Conservation (phyloP, 2,329 filamentous ascomycete genomes). For the Tolypocladium album region DNA sequence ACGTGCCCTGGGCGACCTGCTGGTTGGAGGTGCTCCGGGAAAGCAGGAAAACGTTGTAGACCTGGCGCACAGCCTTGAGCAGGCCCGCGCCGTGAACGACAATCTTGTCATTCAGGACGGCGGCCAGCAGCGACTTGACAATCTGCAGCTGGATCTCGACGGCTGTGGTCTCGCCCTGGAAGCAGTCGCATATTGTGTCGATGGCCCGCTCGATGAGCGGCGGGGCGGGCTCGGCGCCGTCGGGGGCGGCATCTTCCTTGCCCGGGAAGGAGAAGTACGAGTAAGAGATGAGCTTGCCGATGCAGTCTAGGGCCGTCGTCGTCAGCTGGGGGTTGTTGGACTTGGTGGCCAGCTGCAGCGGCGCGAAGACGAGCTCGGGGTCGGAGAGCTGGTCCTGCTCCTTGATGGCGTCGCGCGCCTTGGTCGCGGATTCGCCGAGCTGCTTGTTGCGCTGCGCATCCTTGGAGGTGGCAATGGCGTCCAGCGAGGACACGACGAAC, state of each 20-base stretch:
- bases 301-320: conserved; percentile 89
- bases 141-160: conserved; percentile 94
- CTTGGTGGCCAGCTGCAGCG: conserved; percentile 81
- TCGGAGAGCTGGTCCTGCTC: conserved; percentile 75
- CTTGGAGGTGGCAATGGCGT: conserved; percentile 83
- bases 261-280: conserved; percentile 83
- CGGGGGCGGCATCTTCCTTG: conserved; percentile 29
- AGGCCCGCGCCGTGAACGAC: conserved; percentile 94
- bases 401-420: conserved; percentile 77
- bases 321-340: conserved; percentile 76
- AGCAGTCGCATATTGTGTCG: conserved; percentile 98
- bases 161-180: conserved; percentile 89
- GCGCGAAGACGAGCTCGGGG: conserved; percentile 84
- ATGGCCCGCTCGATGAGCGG: conserved; percentile 95
- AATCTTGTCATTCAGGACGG: conserved; percentile 96
- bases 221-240: conserved; percentile 31
- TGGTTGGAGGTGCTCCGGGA: conserved; percentile 92
- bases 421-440: conserved; percentile 69
- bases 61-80: conserved; percentile 91
- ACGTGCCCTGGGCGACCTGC: conserved; percentile 89
- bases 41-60: conserved; percentile 97
- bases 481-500: conserved; percentile 88
- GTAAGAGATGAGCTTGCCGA: conserved; percentile 97
- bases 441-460: conserved; percentile 82
- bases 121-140: conserved; percentile 89